Base-by-base conservation (phyloP, 495 filamentous ascomycete species). In the Penicillium pancosmium region DNA sequence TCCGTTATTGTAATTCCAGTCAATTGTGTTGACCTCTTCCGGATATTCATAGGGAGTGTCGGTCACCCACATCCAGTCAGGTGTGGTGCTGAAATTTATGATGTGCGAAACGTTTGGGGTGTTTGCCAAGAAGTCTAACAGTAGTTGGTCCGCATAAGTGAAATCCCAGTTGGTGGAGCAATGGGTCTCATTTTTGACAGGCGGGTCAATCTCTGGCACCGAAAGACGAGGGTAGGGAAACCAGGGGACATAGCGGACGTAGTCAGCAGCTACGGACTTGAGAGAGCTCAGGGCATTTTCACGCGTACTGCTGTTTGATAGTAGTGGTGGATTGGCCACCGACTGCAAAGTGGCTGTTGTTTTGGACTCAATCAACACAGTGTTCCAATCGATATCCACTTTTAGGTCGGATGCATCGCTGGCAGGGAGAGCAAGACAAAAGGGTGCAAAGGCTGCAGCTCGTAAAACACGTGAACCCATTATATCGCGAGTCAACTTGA, bases 191-290 rank as follows among this genome's bases (percentile, higher is more conserved):
- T 55, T 55, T 3, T 34, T 48, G 16, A 55, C 54, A 27, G 41
- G 43, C 5, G 54, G 23, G 13, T 55, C 23, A 27, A 52, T 52
- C 15, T 38, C 36, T 25, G 50, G 50, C 7, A 53, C 50, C 16
- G 50, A 36, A 2, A 53, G 49, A 18, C 50, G 50, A 41, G 46
- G 46, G 15, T 57, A 57, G 33, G 44, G 46, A n/a, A 57, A 50
- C 36, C 55, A 57, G 33, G 46, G 55, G 8, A 57, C 47, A 16
- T 57, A 57, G 46, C 55, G 55, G 21, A 57, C 46, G 21, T 57
- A 50, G 19, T 48, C 44, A 31, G 34, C 19, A 5, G 55, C 44
- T 3, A 57, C 55, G 11, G 46, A 23, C 3, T 46, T 46, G n/a
- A 57, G 46, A 18, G 55, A 57, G 4, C 38, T 31, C 5, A 50